phyloP scores from a whole-genome alignment of 2,329 filamentous ascomycete species.

The Alternaria sp. region DNA sequence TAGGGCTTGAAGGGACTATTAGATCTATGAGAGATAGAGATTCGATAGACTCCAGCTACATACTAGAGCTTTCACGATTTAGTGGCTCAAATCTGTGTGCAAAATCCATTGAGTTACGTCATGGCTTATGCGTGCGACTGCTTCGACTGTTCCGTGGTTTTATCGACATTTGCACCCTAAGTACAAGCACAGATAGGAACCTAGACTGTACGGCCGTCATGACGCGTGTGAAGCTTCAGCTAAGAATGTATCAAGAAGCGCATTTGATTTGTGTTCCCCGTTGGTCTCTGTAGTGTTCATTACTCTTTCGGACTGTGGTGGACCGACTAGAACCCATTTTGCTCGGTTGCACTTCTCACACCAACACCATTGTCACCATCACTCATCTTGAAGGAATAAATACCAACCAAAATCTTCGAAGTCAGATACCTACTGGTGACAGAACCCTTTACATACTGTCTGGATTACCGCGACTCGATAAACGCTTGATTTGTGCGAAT shows the following conservation, averaged over 20 bases:
- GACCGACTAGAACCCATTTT: conserved; percentile 9
- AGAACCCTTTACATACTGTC: neutral
- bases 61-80: neutral
- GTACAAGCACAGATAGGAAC: neutral
- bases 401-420: neutral
- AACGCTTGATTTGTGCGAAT: neutral
- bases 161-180: neutral
- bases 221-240: neutral
- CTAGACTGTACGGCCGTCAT: too few species aligned
- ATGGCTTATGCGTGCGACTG: neutral
- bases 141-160: neutral
- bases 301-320: neutral
- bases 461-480: neutral
- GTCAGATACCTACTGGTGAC: neutral
- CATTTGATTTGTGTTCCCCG: neutral
- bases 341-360: conserved; percentile 12
- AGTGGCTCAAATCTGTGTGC: neutral
- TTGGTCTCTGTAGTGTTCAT: neutral
- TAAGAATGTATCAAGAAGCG: neutral
- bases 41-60: conserved; percentile 1
- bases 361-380: neutral
- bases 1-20: neutral
- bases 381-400: neutral
- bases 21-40: conserved; percentile 5
- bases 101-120: neutral